Conservation (phyloP, 192 early-diverging fungal genomes). For the Coemansia sp. region DNA sequence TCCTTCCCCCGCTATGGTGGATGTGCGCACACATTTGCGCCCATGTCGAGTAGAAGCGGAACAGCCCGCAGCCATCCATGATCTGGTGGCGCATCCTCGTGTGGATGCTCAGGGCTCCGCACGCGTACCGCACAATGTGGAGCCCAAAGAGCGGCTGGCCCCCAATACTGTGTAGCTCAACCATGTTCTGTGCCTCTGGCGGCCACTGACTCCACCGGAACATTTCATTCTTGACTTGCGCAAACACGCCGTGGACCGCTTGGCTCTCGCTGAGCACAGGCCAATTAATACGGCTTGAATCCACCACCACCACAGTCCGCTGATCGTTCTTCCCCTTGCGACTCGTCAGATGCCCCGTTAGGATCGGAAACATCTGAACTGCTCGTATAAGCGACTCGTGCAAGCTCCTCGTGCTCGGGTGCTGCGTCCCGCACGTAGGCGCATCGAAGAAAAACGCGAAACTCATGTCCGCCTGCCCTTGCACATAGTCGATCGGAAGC, state of each 20-base stretch:
- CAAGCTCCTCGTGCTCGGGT: slow-evolving; percentile 2
- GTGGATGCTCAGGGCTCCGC: slow-evolving; percentile 37
- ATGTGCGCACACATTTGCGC: slow-evolving; percentile 14
- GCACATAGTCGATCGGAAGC: slow-evolving; percentile 37
- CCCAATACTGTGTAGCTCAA: slow-evolving; percentile 8
- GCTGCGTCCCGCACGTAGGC: slow-evolving; percentile 7
- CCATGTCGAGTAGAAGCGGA: slow-evolving; percentile 34
- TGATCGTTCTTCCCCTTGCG: not conserved
- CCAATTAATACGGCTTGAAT: slow-evolving; percentile 36
- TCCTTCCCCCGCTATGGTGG: not conserved
- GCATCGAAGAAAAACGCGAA: slow-evolving; percentile 35
- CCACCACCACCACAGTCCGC: slow-evolving; percentile 18
- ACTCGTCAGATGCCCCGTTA: slow-evolving; percentile 16
- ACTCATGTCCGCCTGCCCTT: slow-evolving; percentile 38
- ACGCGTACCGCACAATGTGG: slow-evolving; percentile 35
- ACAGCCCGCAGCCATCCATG: slow-evolving; percentile 33
- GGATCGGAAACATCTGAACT: slow-evolving; percentile 22
- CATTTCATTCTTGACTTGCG: not conserved
- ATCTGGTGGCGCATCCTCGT: slow-evolving; percentile 37
- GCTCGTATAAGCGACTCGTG: slow-evolving; percentile 17
- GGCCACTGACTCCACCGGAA: slow-evolving; percentile 34
- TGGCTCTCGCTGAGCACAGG: slow-evolving; percentile 26
- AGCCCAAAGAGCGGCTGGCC: slow-evolving; percentile 26
- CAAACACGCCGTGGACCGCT: not conserved
- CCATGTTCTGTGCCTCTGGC: not conserved